Percentiles rank a stretch among this genome's conserved stretches.
Conservation (phyloP, 2,329 filamentous ascomycete genomes). For the Colletotrichum sp. region DNA sequence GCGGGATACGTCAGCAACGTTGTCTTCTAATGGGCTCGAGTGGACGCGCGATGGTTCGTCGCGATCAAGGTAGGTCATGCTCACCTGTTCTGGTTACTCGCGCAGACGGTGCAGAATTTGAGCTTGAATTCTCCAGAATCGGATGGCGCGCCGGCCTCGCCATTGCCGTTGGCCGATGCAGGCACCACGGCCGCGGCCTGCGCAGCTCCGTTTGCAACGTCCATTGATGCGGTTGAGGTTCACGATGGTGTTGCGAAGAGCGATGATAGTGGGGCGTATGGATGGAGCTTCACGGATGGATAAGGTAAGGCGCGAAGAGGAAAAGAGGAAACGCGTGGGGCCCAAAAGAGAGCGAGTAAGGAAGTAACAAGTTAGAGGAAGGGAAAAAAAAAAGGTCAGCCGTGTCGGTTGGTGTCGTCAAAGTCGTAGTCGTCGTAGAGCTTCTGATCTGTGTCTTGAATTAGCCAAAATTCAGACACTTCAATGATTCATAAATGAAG, state of each 20-base stretch:
- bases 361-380: background rate
- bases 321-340: background rate
- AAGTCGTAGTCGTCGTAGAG: background rate
- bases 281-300: background rate
- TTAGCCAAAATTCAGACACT: slow-evolving; percentile 15
- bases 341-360: background rate
- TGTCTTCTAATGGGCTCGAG: background rate
- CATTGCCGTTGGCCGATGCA: slow-evolving; percentile 39
- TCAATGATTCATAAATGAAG: background rate
- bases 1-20: background rate
- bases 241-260: background rate
- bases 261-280: slow-evolving; percentile 4
- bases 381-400: background rate
- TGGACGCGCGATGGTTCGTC: background rate
- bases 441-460: slow-evolving; percentile 10
- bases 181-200: slow-evolving; percentile 29
- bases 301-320: background rate
- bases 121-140: slow-evolving; percentile 75
- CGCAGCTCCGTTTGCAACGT: slow-evolving; percentile 42
- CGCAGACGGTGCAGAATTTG: slow-evolving; percentile 98
- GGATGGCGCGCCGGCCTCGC: slow-evolving; percentile 48
- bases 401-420: slow-evolving; percentile 23
- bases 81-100: slow-evolving; percentile 95
- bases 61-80: background rate
- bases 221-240: slow-evolving; percentile 34